These are phyloP conservation scores for Podila epicladia DNA, from an alignment of 192 early-diverging fungal genomes.

Conservation along the genomic window DNA sequence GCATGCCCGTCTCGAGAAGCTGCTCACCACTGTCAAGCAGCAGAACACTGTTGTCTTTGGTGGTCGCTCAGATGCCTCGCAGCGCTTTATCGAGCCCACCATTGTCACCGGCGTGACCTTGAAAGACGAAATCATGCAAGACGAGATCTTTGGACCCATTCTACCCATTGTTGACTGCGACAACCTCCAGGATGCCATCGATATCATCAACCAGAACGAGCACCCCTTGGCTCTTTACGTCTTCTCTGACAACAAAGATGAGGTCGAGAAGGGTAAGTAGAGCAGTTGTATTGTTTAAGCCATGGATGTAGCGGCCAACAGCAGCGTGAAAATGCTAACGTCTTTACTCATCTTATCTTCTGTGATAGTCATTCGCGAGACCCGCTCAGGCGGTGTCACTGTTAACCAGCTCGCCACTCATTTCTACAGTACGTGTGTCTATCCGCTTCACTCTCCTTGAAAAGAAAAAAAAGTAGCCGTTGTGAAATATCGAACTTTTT, in stretches of 20 bases:
- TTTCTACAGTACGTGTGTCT: constrained; percentile 59
- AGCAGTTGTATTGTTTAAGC: not conserved
- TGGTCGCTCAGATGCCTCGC: constrained; percentile 38
- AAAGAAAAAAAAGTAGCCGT: not conserved
- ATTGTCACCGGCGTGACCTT: constrained; percentile 59
- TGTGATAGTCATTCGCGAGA: constrained; percentile 63
- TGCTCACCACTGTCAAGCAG: constrained; percentile 55
- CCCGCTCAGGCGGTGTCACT: constrained; percentile 77
- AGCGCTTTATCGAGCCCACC: constrained; percentile 65
- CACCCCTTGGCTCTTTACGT: constrained; percentile 81
- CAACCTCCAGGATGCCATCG: constrained; percentile 65
- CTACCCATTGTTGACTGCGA: constrained; percentile 69
- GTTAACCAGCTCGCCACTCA: constrained; percentile 87
- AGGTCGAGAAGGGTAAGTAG: constrained; percentile 62
- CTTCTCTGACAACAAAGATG: constrained; percentile 61
- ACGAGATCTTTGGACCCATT: constrained; percentile 75
- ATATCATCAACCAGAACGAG: constrained; percentile 65
- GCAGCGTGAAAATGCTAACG: not conserved
- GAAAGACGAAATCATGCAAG: constrained; percentile 57
- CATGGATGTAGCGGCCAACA: not conserved
- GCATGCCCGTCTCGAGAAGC: constrained; percentile 52
- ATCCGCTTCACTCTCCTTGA: not conserved
- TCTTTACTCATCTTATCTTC: not conserved
- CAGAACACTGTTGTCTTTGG: constrained; percentile 56
- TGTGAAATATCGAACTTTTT: not conserved